Evolutionary conservation across 192 early-diverging fungal species (phyloP).

Genomic region (Backusella australiensis): DNA sequence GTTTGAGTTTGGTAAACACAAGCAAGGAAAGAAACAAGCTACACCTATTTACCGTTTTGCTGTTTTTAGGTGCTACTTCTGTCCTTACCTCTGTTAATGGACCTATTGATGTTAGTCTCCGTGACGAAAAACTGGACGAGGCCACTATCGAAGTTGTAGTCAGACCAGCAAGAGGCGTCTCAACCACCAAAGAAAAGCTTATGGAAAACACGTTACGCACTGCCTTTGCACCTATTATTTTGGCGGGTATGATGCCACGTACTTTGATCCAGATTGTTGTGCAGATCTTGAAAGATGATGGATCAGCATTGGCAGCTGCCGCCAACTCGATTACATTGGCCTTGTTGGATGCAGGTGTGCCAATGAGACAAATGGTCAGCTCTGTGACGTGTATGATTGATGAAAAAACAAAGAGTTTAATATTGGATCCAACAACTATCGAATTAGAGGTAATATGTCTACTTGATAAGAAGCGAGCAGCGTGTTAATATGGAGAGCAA

Average conservation of each 20-base stretch:
- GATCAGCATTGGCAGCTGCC: constrained; percentile 73
- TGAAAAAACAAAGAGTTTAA: constrained; percentile 48
- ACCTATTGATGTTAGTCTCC: constrained; percentile 79
- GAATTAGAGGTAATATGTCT: constrained; percentile 61
- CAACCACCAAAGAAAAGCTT: constrained; percentile 67
- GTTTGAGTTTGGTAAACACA: constrained; percentile 64
- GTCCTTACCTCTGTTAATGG: constrained; percentile 83
- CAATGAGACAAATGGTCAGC: constrained; percentile 67
- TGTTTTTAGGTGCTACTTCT: constrained; percentile 56
- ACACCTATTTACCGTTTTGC: background rate
- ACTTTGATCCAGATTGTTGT: constrained; percentile 84
- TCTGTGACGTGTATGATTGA: constrained; percentile 71
- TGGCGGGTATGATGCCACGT: constrained; percentile 82
- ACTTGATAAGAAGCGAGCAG: background rate
- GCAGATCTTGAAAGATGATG: constrained; percentile 85
- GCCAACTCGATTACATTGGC: constrained; percentile 86
- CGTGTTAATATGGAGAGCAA: background rate
- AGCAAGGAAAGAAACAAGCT: background rate
- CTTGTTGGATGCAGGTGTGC: constrained; percentile 88
- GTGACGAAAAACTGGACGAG: constrained; percentile 88
- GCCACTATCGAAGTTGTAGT: constrained; percentile 81
- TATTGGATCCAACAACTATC: constrained; percentile 77
- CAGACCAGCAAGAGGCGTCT: constrained; percentile 62
- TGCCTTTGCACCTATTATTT: constrained; percentile 72
- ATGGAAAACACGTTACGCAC: constrained; percentile 67